phyloP scores from a whole-genome alignment of 805 yeast genomes.

The Scheffersomyces spartinae region DNA sequence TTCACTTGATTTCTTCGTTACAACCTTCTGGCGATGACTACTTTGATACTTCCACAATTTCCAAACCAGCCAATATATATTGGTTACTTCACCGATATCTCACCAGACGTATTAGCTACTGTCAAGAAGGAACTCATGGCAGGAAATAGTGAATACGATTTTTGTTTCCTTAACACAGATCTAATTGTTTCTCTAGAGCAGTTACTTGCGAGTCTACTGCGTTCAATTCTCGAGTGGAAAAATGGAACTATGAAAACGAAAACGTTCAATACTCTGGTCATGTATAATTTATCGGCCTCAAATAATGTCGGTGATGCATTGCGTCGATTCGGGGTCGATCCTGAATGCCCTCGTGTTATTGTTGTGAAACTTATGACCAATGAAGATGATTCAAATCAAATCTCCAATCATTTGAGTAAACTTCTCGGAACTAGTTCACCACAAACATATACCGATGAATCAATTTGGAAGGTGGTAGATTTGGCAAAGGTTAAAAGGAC shows the following conservation, averaged over 20 bases:
- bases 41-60: conserved; percentile 16
- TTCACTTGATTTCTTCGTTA: neutral
- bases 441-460: neutral
- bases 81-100: conserved; percentile 12
- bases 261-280: conserved; percentile 29
- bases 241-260: conserved; percentile 22
- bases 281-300: conserved; percentile 26
- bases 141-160: conserved; percentile 24
- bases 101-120: conserved; percentile 6
- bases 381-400: conserved; percentile 4
- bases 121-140: conserved; percentile 17
- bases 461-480: neutral
- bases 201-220: conserved; percentile 18
- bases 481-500: neutral
- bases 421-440: neutral
- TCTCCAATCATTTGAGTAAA: conserved; percentile 6
- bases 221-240: conserved; percentile 17
- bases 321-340: conserved; percentile 28
- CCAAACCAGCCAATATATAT: conserved; percentile 11
- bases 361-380: conserved; percentile 17
- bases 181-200: conserved; percentile 26
- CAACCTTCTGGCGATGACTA: neutral
- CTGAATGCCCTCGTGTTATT: conserved; percentile 14
- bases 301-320: conserved; percentile 32
- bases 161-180: conserved; percentile 24